These are phyloP conservation scores for Leucocoprinus birnbaumii DNA, from an alignment of 768 basidiomycete genomes.

Conservation along the genomic window DNA sequence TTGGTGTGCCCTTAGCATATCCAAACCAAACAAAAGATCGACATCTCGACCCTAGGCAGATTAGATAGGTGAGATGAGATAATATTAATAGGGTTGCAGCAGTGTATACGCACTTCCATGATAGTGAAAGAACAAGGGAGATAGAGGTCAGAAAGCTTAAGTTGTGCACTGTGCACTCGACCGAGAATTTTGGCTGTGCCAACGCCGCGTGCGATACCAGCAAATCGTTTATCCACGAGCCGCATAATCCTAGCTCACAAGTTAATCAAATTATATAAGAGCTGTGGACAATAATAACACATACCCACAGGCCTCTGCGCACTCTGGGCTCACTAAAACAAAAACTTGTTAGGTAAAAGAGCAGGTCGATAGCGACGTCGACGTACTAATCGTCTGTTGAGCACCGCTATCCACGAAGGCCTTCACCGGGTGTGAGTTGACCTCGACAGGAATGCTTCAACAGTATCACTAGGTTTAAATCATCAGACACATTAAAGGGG, in stretches of 20 bases:
- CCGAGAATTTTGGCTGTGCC: constrained; percentile 95
- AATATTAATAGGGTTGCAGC: neutral
- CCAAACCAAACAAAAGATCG: constrained; percentile 95
- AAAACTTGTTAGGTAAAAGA: neutral
- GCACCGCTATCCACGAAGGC: constrained; percentile 99
- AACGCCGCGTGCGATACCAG: constrained; percentile 90
- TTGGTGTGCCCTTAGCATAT: constrained; percentile 98
- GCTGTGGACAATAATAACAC: constrained; percentile 21
- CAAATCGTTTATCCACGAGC: constrained; percentile 80
- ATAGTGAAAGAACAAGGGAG: constrained; percentile 93
- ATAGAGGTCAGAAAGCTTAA: constrained; percentile 81
- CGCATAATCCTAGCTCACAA: constrained; percentile 79
- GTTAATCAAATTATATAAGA: neutral
- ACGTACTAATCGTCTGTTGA: constrained; percentile 92
- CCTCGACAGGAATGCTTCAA: constrained; percentile 81
- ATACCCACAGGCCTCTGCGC: constrained; percentile 88
- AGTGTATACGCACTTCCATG: constrained; percentile 67
- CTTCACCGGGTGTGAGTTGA: constrained; percentile 87
- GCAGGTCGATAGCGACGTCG: neutral
- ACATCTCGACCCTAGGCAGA: constrained; percentile 79
- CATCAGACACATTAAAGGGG: too few species aligned
- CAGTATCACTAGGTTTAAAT: neutral
- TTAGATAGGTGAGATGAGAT: too few species aligned
- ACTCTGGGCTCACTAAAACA: constrained; percentile 80
- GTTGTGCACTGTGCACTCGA: constrained; percentile 88